Evolutionary conservation across 371 early-diverging fungal species (phyloP).

Genomic region (Syncephalastrum monosporum): DNA sequence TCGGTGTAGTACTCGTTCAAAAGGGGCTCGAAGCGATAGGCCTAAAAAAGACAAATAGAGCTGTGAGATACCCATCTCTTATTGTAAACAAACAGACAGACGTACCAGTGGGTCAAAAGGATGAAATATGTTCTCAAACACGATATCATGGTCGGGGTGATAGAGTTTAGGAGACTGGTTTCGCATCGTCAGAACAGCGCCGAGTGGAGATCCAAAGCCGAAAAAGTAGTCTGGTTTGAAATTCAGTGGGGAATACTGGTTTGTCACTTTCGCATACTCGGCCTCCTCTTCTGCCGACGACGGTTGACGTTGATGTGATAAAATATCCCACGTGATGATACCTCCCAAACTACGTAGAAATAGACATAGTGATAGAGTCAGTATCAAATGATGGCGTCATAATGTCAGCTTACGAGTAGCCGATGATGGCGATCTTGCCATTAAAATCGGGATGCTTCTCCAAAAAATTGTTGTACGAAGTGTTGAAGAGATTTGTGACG

Average conservation of each 20-base stretch:
- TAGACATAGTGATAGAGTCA: neutral
- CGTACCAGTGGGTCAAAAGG: slow-evolving; percentile 63
- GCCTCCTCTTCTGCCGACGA: slow-evolving; percentile 17
- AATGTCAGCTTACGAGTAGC: slow-evolving; percentile 49
- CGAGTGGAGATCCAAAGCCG: slow-evolving; percentile 62
- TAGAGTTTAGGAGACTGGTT: slow-evolving; percentile 53
- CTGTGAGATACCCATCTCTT: too few species aligned
- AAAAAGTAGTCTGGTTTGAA: slow-evolving; percentile 60
- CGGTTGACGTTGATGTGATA: slow-evolving; percentile 44
- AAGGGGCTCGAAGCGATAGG: slow-evolving; percentile 51
- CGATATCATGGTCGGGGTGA: slow-evolving; percentile 47
- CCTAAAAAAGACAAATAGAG: slow-evolving; percentile 17
- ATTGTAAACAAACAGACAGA: neutral
- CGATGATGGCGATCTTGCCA: slow-evolving; percentile 58
- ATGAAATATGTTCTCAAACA: slow-evolving; percentile 65
- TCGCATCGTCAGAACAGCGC: slow-evolving; percentile 61
- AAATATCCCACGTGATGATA: slow-evolving; percentile 62
- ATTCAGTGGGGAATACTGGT: slow-evolving; percentile 46
- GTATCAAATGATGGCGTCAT: neutral
- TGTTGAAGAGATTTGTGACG: slow-evolving; percentile 57
- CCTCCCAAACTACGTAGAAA: slow-evolving; percentile 50
- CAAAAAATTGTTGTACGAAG: slow-evolving; percentile 52
- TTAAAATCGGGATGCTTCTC: slow-evolving; percentile 55
- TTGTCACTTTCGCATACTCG: slow-evolving; percentile 37
- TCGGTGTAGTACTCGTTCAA: slow-evolving; percentile 46